Percentiles rank a stretch among this genome's conserved stretches.
These are phyloP conservation scores for Penicillium sp. DNA, from an alignment of 2,329 filamentous ascomycete genomes.

Conservation along the genomic window DNA sequence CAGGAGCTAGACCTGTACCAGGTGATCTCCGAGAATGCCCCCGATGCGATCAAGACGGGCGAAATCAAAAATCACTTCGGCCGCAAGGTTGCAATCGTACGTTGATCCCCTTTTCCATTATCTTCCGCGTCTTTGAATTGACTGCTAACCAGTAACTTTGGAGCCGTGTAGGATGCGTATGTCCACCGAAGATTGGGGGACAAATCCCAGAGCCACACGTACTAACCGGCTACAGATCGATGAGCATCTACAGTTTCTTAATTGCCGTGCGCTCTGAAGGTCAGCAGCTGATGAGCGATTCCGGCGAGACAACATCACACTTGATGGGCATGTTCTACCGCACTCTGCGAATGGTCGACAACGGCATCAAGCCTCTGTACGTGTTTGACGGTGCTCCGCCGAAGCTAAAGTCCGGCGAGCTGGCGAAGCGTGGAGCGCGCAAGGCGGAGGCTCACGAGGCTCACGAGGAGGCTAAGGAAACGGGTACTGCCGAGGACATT, in stretches of 20 bases:
- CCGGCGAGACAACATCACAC: slow-evolving; percentile 94
- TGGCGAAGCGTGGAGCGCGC: slow-evolving; percentile 91
- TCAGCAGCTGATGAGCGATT: slow-evolving; percentile 91
- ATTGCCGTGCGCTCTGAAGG: slow-evolving; percentile 96
- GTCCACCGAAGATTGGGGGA: slow-evolving; percentile 11
- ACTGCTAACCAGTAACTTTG: not conserved
- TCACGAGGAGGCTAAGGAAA: slow-evolving; percentile 94
- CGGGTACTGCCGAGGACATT: slow-evolving; percentile 91
- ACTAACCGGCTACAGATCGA: slow-evolving; percentile 58
- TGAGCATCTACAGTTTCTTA: slow-evolving; percentile 98
- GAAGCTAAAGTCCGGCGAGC: slow-evolving; percentile 94
- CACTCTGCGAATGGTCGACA: slow-evolving; percentile 95
- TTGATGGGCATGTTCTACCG: slow-evolving; percentile 99
- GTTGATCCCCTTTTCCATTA: slow-evolving; percentile 34
- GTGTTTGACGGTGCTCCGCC: slow-evolving; percentile 96
- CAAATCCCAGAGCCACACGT: not conserved
- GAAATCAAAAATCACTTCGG: slow-evolving; percentile 99
- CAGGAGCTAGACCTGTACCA: slow-evolving; percentile 60
- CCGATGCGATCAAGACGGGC: slow-evolving; percentile 90
- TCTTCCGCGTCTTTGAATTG: not conserved
- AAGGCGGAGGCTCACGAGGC: slow-evolving; percentile 88
- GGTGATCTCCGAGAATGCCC: slow-evolving; percentile 86
- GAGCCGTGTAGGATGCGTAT: slow-evolving; percentile 54
- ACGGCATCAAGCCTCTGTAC: slow-evolving; percentile 96
- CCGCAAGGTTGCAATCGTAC: slow-evolving; percentile 92